These are phyloP conservation scores for Gossypium bickii DNA, from an alignment of 345 rosid species.

Conservation along the genomic window DNA sequence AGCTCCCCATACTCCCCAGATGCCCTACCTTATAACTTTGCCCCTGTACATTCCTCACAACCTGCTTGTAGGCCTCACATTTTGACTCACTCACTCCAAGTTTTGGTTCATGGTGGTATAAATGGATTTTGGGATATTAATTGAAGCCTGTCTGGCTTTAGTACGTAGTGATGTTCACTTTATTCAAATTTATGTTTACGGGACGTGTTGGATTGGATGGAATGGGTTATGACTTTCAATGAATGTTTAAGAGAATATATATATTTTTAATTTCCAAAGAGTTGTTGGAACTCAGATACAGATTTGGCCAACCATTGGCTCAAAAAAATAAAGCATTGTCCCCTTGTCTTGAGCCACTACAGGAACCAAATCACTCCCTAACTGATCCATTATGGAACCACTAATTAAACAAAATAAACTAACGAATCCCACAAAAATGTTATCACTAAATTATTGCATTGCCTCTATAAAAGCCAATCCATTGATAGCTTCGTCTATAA, in stretches of 20 bases:
- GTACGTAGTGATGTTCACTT: no score
- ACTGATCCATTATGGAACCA: neutral
- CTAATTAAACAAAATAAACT: neutral
- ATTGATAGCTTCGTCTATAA: neutral
- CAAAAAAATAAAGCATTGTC: conserved; percentile 1
- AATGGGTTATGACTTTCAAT: no score
- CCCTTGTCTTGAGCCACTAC: conserved; percentile 16
- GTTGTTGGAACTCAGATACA: conserved; percentile 34
- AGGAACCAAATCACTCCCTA: conserved; percentile 13
- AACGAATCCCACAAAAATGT: neutral
- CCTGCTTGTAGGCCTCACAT: no score
- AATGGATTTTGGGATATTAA: no score
- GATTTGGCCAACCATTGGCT: conserved; percentile 38
- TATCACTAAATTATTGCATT: neutral
- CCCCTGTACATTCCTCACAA: no score
- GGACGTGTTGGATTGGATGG: no score
- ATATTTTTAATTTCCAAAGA: conserved; percentile 7
- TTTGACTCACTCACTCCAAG: no score
- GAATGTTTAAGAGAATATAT: no score
- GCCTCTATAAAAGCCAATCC: neutral
- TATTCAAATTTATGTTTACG: no score
- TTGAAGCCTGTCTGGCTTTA: no score
- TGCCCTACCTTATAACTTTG: neutral
- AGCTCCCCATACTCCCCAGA: neutral
- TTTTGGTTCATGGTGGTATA: no score